Base-by-base conservation (phyloP, 331 rosid species). In the Malus hybrid region DNA sequence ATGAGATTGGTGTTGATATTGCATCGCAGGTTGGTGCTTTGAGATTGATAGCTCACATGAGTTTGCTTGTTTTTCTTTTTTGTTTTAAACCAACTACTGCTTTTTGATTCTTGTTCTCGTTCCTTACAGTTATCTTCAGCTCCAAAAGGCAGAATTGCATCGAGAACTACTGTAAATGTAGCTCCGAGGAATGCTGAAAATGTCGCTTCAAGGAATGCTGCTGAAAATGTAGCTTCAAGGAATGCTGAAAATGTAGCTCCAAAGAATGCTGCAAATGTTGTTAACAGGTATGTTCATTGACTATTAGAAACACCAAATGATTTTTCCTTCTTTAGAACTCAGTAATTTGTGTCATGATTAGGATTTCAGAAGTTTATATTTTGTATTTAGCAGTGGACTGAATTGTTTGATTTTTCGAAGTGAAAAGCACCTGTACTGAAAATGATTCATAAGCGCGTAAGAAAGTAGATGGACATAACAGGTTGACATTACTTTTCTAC, bases 1-100 rank as follows among this genome's bases (percentile, higher is more conserved):
- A 93, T 85, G 98, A 93, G 90, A 93, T 93, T 82, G 98, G 98
- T 75, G 98, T 93, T 75, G 98, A 91, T 81, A 88, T 93, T 73
- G 98, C 97, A 84, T 90, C 97, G 54, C 98, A 91, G 97, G 97
- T 91, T 76, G 50, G 89, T 82, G 74, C 60, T 80, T 55, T 52
- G 71, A 61, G 65, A 32, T 76, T 72, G 24, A 71, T 57, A 16
- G 56, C 22, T 39, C 46, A 10, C 46, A 39, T 39, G 33, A 72
- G n/a, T 66, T 77, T 22, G 3, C 22, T 57, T 31, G 22, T 67
- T 36, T 36, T 8, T 36, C 11, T 64, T 68, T 83, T 39, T 80
- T 77, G 54, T 73, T 67, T 19, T 70, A 60, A 55, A 36, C 32
- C 69, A 20, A 39, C 46, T 8, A 67, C 16, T 34, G 50, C 5